Evolutionary conservation across 23 red algal genomes (phyloP).

Genomic region (Pyropia yezoensis): DNA sequence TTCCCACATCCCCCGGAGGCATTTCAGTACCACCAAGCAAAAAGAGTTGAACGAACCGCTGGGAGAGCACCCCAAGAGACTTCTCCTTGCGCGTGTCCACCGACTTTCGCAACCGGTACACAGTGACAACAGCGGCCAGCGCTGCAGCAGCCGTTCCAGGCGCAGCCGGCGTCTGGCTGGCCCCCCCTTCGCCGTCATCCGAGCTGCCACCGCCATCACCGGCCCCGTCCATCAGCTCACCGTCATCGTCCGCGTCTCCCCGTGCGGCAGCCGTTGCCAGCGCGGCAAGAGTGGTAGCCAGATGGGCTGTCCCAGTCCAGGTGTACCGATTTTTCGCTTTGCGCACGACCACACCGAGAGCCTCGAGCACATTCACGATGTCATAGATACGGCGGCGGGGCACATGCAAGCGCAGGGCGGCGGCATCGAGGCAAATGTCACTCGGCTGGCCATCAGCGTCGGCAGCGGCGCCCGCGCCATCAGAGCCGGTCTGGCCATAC

Average conservation of each 20-base stretch:
- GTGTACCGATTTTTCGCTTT: slow-evolving; percentile 87
- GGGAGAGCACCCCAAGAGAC: slow-evolving; percentile 75
- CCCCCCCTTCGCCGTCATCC: too few relatives aligned
- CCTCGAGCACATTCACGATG: slow-evolving; percentile 95
- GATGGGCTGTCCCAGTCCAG: slow-evolving; percentile 56
- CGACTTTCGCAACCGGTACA: neutral
- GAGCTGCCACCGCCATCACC: too few relatives aligned
- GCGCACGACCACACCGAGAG: slow-evolving; percentile 72
- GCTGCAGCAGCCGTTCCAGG: too few relatives aligned
- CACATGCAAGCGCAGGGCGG: slow-evolving; percentile 50
- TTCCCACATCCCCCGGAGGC: too few relatives aligned
- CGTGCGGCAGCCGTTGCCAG: neutral
- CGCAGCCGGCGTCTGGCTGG: too few relatives aligned
- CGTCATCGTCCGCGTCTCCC: neutral
- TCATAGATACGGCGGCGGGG: slow-evolving; percentile 94
- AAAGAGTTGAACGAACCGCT: slow-evolving; percentile 94
- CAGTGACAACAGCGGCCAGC: too few relatives aligned
- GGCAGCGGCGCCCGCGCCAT: neutral
- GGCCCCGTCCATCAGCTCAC: neutral
- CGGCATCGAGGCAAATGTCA: slow-evolving; percentile 82
- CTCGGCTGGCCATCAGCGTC: too few relatives aligned
- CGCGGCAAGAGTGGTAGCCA: slow-evolving; percentile 32
- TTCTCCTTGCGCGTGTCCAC: slow-evolving; percentile 77
- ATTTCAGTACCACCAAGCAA: slow-evolving; percentile 11
- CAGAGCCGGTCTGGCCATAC: slow-evolving; percentile 26